A percentile compares a stretch with the other conserved stretches of the same genome.
phyloP scores from a whole-genome alignment of 331 rosid genomes.

The Quercus phellos region DNA sequence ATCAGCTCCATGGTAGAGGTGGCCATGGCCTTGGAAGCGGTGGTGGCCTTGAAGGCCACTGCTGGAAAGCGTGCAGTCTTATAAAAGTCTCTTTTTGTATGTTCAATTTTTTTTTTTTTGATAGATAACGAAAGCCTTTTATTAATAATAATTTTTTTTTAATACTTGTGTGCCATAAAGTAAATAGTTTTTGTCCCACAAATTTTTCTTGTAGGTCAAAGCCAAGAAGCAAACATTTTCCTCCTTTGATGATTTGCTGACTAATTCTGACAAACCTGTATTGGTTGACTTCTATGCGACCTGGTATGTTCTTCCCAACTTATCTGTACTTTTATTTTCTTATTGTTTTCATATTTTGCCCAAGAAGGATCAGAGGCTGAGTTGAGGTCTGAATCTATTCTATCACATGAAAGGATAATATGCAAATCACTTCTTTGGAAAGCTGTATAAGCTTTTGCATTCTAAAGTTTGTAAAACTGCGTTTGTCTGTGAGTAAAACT shows the following conservation, averaged over 20 bases:
- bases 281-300: conserved; percentile 97
- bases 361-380: background rate
- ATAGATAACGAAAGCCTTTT: too few relatives aligned
- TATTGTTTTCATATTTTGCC: background rate
- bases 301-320: conserved; percentile 44
- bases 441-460: background rate
- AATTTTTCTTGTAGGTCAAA: conserved; percentile 49
- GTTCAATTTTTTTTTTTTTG: too few relatives aligned
- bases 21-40: too few relatives aligned
- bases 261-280: conserved; percentile 68
- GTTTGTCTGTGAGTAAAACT: background rate
- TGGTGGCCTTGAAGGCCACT: too few relatives aligned
- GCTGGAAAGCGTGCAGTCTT: too few relatives aligned
- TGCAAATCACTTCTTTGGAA: background rate
- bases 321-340: background rate
- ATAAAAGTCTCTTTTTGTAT: too few relatives aligned
- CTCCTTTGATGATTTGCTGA: conserved; percentile 76
- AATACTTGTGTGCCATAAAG: background rate
- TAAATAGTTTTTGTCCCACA: background rate
- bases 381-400: background rate
- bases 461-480: background rate
- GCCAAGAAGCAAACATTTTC: conserved; percentile 84
- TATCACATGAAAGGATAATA: background rate
- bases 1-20: too few relatives aligned
- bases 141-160: background rate